Base-by-base conservation (phyloP, 306 rosid species). In the Cicer cuneatum region DNA sequence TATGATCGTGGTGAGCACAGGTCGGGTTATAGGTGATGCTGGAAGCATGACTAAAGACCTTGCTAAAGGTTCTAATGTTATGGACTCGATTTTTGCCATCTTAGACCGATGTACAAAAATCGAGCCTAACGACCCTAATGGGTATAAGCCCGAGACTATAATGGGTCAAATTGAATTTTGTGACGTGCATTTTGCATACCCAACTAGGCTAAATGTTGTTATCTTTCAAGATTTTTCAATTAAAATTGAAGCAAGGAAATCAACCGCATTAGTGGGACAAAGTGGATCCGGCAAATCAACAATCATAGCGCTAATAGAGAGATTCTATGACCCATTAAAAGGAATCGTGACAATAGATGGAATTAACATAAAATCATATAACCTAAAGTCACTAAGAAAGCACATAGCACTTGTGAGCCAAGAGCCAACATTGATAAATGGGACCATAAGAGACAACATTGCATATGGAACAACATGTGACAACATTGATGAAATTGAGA, bases 11-110 rank as follows among this genome's bases (percentile, higher is more conserved):
- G 61, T 85, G 2, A 71, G 71, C 59, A 85, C 87, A 0, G 85
- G 85, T 0, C 61, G 82, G 14, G 78, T 66, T 13, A 81, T 87
- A 12, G 85, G 82, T 2, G 87, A 93, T 2, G 98, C 98, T 0
- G 96, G 98, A 2, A 90, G 95, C 61, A 90, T 93, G 98, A 93
- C 96, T 1, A 68, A 79, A 0, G 83, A 81, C 38, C 35, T 87
- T 1, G 80, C 76, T 1, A 85, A 51, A 43, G 86, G 89, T 9
- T 72, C 58, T 3, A 74, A 76, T 18, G 70, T 80, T 0, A 75
- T 87, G 56, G 42, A 38, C 2, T 83, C 86, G 0, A 66, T 85
- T 51, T 83, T 83, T 1, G 15, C 71, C 0, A 62, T 87, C 12
- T 7, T 87, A 1, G 89, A 85, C 14, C 13, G 85, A 13, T 0